Conservation (phyloP, 257 asterid genomes). For the Solanum virginianum region DNA sequence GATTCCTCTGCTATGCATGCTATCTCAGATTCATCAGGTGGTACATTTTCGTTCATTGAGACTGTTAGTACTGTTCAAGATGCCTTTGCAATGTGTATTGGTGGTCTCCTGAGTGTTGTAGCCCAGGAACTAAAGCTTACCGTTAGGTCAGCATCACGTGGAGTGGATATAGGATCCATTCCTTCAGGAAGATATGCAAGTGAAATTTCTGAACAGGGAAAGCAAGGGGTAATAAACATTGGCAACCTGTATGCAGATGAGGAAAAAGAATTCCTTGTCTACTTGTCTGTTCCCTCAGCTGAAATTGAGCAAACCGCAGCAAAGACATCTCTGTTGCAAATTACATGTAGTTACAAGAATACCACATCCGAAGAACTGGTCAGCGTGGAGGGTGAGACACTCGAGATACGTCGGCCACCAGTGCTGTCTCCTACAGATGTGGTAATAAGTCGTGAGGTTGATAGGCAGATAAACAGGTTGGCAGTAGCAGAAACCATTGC, state of each 20-base stretch:
- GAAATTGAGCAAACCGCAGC: not conserved
- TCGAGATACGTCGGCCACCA: constrained; percentile 21
- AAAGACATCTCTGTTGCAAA: constrained; percentile 18
- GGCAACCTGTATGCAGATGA: constrained; percentile 40
- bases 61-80: constrained; percentile 24
- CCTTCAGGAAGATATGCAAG: constrained; percentile 18
- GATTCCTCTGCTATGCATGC: constrained; percentile 29
- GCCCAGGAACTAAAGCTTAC: constrained; percentile 21
- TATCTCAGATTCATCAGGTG: constrained; percentile 34
- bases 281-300: constrained; percentile 11
- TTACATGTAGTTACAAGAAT: constrained; percentile 17
- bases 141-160: constrained; percentile 11
- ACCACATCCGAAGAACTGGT: constrained; percentile 2
- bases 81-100: constrained; percentile 35
- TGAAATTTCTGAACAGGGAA: constrained; percentile 9
- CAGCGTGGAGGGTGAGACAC: constrained; percentile 6
- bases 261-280: constrained; percentile 27
- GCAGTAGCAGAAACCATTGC: constrained; percentile 18
- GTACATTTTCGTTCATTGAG: constrained; percentile 39
- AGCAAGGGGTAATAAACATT: constrained; percentile 8
- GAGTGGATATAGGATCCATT: constrained; percentile 22
- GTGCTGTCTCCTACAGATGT: not conserved
- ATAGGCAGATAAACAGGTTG: constrained; percentile 30
- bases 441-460: constrained; percentile 21
- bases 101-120: constrained; percentile 36